A percentile compares a stretch with the other conserved stretches of the same genome.
Conservation (phyloP, 2,329 filamentous ascomycete species). For the Pseudopithomyces chartarum region DNA sequence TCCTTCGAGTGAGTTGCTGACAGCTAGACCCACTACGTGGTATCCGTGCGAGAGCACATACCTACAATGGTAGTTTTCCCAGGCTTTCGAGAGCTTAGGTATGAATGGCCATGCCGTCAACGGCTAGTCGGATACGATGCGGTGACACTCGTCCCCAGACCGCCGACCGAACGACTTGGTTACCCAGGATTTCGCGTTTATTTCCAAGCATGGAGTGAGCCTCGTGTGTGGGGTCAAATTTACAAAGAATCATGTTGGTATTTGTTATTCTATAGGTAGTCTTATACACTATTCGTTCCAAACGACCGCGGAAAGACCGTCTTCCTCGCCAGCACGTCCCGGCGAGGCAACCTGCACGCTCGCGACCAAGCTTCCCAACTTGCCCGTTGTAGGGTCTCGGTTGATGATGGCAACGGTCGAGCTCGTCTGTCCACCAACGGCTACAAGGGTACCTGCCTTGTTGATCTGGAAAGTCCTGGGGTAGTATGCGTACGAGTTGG, state of each 20-base stretch:
- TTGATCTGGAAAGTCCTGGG: slow-evolving; percentile 30
- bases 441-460: slow-evolving; percentile 21
- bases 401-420: slow-evolving; percentile 23
- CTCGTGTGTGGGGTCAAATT: not conserved
- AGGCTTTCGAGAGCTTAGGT: not conserved
- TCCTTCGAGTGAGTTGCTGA: not conserved
- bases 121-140: not conserved
- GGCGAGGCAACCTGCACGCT: slow-evolving; percentile 17
- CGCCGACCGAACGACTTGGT: not conserved
- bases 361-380: slow-evolving; percentile 21
- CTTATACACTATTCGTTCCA: slow-evolving; percentile 18
- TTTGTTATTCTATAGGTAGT: not conserved
- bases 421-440: slow-evolving; percentile 25
- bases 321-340: slow-evolving; percentile 22
- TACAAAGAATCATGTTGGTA: not conserved
- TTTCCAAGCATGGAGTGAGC: not conserved
- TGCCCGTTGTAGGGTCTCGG: slow-evolving; percentile 20
- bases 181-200: not conserved
- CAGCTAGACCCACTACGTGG: not conserved
- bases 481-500: slow-evolving; percentile 28
- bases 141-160: not conserved
- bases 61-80: no score
- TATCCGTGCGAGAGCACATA: not conserved
- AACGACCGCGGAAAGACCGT: slow-evolving; percentile 23
- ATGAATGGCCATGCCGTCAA: not conserved